These are phyloP conservation scores for Yarrowia sp. DNA, from an alignment of 805 yeast genomes.

Conservation along the genomic window DNA sequence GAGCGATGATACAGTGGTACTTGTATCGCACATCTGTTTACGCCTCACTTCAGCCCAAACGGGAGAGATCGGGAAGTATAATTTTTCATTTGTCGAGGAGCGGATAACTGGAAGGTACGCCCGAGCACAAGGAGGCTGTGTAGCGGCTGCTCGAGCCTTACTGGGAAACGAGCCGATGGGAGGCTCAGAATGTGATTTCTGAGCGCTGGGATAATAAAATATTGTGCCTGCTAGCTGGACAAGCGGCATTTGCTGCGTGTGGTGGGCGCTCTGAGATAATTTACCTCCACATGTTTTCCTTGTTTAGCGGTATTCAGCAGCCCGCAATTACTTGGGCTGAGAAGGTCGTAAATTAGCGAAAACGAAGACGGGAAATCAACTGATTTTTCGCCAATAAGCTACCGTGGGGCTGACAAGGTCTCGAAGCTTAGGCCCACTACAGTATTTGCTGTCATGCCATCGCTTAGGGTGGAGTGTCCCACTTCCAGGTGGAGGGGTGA, in stretches of 20 bases:
- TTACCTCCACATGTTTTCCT: neutral
- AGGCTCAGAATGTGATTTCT: neutral
- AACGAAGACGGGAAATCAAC: neutral
- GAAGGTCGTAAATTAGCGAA: neutral
- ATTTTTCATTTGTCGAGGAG: neutral
- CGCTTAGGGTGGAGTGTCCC: neutral
- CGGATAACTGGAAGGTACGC: neutral
- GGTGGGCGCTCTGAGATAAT: neutral
- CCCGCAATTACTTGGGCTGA: neutral
- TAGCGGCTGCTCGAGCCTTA: neutral
- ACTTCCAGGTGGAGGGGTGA: conserved; percentile 1
- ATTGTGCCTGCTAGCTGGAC: no score
- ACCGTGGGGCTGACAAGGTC: conserved; percentile 13
- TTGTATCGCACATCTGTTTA: no score
- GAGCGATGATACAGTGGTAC: no score
- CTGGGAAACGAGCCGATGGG: neutral
- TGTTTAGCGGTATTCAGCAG: neutral
- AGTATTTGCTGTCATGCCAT: conserved; percentile 3
- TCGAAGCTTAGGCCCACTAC: neutral
- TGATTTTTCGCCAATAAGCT: neutral
- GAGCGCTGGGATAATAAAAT: no score
- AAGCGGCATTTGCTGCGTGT: no score
- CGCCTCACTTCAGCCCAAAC: no score
- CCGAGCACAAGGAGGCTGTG: neutral
- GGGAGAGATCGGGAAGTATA: conserved; percentile 8